Conservation (phyloP, 495 filamentous ascomycete genomes). For the Evernia prunastri region DNA sequence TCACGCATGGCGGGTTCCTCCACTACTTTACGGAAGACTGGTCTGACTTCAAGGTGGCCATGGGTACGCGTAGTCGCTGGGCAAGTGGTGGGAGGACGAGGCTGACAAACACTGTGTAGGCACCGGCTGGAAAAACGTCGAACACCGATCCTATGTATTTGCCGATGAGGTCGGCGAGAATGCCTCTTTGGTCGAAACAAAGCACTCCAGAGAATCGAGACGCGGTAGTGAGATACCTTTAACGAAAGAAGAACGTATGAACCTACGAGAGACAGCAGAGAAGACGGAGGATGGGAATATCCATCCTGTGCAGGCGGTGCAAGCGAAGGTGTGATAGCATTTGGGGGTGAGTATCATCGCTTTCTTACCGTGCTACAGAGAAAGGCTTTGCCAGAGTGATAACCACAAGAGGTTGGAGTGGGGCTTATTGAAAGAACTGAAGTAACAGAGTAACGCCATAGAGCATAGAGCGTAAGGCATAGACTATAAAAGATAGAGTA, state of each 20-base stretch:
- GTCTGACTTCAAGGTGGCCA: slow-evolving; percentile 41
- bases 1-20: slow-evolving; percentile 64
- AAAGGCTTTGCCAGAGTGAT: slow-evolving; percentile 3
- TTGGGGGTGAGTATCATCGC: background rate
- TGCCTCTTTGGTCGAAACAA: slow-evolving; percentile 55
- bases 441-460: background rate
- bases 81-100: slow-evolving; percentile 5
- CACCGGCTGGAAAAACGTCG: slow-evolving; percentile 81
- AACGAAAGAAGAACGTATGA: slow-evolving; percentile 36
- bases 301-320: slow-evolving; percentile 20
- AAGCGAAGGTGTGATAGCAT: slow-evolving; percentile 22
- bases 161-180: slow-evolving; percentile 46
- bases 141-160: slow-evolving; percentile 72
- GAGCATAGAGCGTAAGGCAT: background rate
- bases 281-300: slow-evolving; percentile 26
- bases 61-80: slow-evolving; percentile 18
- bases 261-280: slow-evolving; percentile 29
- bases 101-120: slow-evolving; percentile 35
- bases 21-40: slow-evolving; percentile 83
- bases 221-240: slow-evolving; percentile 44
- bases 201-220: slow-evolving; percentile 55
- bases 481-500: background rate
- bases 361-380: slow-evolving; percentile 3
- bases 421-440: background rate
- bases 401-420: slow-evolving; percentile 9